Conservation (phyloP, 2,329 filamentous ascomycete species). For the Calonectria pseudoreteaudii region DNA sequence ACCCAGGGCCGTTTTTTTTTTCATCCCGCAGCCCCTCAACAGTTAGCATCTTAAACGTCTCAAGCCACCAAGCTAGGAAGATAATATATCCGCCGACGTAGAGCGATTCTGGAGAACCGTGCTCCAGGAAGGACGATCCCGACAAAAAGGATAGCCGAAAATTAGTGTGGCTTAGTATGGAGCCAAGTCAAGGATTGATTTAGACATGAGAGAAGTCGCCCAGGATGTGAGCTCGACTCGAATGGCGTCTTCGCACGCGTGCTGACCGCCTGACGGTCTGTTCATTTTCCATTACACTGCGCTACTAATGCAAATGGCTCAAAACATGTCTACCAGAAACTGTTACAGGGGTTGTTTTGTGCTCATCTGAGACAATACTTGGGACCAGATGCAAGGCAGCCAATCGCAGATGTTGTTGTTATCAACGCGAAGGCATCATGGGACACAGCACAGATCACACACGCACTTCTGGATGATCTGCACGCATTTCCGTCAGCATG, state of each 20-base stretch:
- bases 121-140: background rate
- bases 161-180: background rate
- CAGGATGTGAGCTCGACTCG: background rate
- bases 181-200: background rate
- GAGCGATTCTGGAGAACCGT: background rate
- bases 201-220: background rate
- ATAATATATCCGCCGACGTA: background rate
- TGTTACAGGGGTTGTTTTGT: background rate
- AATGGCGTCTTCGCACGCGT: background rate
- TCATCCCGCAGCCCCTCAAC: background rate
- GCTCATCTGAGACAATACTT: background rate
- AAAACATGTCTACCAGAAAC: background rate
- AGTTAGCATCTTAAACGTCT: background rate
- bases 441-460: background rate
- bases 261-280: background rate
- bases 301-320: background rate
- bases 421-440: constrained; percentile 7
- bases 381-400: background rate
- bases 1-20: background rate
- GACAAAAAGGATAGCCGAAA: constrained; percentile 1
- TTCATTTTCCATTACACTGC: background rate
- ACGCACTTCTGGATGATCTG: background rate
- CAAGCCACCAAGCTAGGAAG: background rate
- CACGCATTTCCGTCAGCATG: background rate
- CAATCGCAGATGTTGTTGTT: background rate